phyloP scores from a whole-genome alignment of 2,329 filamentous ascomycete genomes.

The Apiospora sp. region DNA sequence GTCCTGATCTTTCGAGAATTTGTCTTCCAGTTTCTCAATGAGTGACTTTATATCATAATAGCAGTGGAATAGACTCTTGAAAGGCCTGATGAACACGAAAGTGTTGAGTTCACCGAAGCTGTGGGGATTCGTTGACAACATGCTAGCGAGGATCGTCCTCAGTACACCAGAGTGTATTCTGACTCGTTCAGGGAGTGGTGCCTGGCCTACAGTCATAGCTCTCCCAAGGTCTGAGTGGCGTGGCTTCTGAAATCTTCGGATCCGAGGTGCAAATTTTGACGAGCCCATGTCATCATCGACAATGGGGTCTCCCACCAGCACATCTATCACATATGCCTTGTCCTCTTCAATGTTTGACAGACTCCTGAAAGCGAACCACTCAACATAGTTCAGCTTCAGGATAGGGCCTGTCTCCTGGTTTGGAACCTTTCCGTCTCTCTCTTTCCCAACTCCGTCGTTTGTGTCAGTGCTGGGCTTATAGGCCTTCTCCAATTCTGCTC shows the following conservation, averaged over 20 bases:
- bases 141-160: constrained; percentile 18
- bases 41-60: neutral
- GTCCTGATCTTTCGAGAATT: neutral
- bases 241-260: neutral
- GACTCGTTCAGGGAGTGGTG: constrained; percentile 29
- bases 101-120: neutral
- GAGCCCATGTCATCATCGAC: neutral
- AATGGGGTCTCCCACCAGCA: neutral
- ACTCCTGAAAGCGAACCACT: neutral
- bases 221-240: neutral
- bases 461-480: no score
- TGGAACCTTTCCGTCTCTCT: no score
- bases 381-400: neutral
- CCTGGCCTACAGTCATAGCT: neutral
- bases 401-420: neutral
- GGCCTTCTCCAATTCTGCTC: neutral
- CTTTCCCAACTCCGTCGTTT: no score
- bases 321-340: neutral
- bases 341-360: neutral
- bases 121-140: neutral
- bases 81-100: constrained; percentile 17
- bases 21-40: neutral
- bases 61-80: constrained; percentile 12
- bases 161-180: constrained; percentile 29
- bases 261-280: neutral